Evolutionary conservation across 1,139 yeast species (phyloP), one percentile per base, ranked within the genome.

Genomic region (Eremothecium cymbalariae): DNA sequence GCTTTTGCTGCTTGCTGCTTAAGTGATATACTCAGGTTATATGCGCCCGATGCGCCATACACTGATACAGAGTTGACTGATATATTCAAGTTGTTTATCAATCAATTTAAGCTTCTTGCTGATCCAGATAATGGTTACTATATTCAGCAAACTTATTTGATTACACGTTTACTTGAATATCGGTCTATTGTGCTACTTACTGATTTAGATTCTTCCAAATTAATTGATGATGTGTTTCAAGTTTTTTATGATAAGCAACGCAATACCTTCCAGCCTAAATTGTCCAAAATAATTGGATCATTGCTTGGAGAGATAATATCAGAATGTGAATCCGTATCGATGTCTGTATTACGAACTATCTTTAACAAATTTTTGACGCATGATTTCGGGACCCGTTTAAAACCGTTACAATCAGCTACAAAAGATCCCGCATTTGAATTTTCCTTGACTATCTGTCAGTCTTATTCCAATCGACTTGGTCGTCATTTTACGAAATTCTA

Each of bases 21-120:
- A 8, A 70, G 88, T 3, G 95, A 86, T 54, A 64, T 88, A 9
- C 59, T 88, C 28, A 67, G 95, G 40, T 59, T 86, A 8, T 79
- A 69, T 53, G 96, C 95, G 0, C 96, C 96, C 0, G 84, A 86
- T 57, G 95, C 96, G 4, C 96, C 97, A 5, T 86, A 71, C 57
- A 74, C 83, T 2, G 75, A 76, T 22, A 46, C 62, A 1, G 79
- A 81, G 44, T 61, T 86, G 20, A 63, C 75, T 1, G 74, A 68
- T 18, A 66, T 79, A n/a, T 80, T 81, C 60, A 69, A 65, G 43
- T 61, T 77, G 5, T 74, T 84, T 48, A 68, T 79, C 44, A 60
- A 63, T 22, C 90, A 82, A 52, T 72, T 86, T 45, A 68, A 67
- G 38, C 67, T 66, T 30, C 58, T 85, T 27, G 56, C 70, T 8